Evolutionary conservation across 441 rosid genomes (phyloP).

Genomic region (Erodium texanum): DNA sequence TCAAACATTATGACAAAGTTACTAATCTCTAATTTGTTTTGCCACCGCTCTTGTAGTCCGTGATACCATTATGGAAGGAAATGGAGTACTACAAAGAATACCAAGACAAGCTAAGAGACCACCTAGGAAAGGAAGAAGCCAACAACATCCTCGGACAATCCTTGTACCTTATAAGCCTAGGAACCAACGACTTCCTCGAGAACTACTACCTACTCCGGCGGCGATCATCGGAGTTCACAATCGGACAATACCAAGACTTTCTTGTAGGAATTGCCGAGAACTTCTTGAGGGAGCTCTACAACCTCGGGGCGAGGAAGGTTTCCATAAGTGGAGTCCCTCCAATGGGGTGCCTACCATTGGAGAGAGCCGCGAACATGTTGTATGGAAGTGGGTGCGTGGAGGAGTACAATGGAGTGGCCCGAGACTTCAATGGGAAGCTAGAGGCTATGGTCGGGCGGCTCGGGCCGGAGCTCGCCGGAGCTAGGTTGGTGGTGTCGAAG

Average conservation of each 20-base stretch:
- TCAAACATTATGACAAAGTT: no score
- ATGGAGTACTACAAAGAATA: constrained; percentile 49
- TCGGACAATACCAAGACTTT: constrained; percentile 36
- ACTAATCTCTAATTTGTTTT: no score
- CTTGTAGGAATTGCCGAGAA: constrained; percentile 33
- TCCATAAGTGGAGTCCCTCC: constrained; percentile 36
- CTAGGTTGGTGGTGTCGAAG: constrained; percentile 31
- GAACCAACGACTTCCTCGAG: constrained; percentile 59
- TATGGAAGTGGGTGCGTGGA: constrained; percentile 34
- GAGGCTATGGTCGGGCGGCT: constrained; percentile 19
- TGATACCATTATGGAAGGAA: constrained; percentile 55
- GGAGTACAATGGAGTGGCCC: constrained; percentile 45
- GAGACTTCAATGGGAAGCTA: constrained; percentile 37
- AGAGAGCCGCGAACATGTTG: constrained; percentile 39
- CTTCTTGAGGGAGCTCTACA: constrained; percentile 38
- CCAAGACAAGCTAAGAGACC: constrained; percentile 31
- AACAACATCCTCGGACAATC: constrained; percentile 20
- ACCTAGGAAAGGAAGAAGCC: constrained; percentile 34
- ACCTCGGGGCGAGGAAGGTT: constrained; percentile 26
- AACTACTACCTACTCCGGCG: constrained; percentile 35
- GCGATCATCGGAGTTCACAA: constrained; percentile 27
- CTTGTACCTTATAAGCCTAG: constrained; percentile 41
- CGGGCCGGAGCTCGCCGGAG: constrained; percentile 32
- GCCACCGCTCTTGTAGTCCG: constrained; percentile 28
- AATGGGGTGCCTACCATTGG: constrained; percentile 53